Conservation (phyloP, 2,329 filamentous ascomycete genomes). For the Fusarium pseudograminearum region DNA sequence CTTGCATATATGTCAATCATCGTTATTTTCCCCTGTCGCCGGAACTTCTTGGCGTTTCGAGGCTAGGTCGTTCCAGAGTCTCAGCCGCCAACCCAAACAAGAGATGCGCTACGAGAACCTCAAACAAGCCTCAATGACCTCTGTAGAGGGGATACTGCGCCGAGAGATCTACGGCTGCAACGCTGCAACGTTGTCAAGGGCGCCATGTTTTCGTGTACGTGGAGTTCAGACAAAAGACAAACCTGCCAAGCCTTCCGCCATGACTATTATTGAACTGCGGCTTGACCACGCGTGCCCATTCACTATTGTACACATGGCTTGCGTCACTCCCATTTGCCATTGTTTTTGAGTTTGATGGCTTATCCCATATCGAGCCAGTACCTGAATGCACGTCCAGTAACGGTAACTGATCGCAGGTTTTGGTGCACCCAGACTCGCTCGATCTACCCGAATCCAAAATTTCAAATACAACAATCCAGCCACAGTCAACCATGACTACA, state of each 20-base stretch:
- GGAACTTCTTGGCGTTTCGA: conserved; percentile 32
- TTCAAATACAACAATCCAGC: conserved; percentile 7
- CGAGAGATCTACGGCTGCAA: conserved; percentile 26
- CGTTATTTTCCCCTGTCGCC: conserved; percentile 11
- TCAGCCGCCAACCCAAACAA: conserved; percentile 23
- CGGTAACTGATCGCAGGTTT: conserved; percentile 16
- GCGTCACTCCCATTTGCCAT: conserved; percentile 17
- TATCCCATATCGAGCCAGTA: conserved; percentile 19
- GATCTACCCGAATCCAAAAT: conserved; percentile 13
- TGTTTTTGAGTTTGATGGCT: conserved; percentile 29
- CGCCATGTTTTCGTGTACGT: conserved; percentile 5
- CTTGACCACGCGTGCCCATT: not conserved
- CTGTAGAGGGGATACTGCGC: conserved; percentile 21
- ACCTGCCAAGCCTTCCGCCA: conserved; percentile 7
- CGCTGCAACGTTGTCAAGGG: conserved; percentile 30
- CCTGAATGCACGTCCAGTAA: conserved; percentile 13
- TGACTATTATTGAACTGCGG: conserved; percentile 1
- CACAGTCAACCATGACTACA: conserved; percentile 1
- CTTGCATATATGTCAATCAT: not conserved
- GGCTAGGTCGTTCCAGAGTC: conserved; percentile 28
- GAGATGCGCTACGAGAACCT: conserved; percentile 1
- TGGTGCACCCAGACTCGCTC: conserved; percentile 11
- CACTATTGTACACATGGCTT: conserved; percentile 3
- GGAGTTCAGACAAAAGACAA: not conserved
- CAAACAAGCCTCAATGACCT: conserved; percentile 20